Evolutionary conservation across 305 asterid genomes (phyloP).

Genomic region (Rubia tinctorum): DNA sequence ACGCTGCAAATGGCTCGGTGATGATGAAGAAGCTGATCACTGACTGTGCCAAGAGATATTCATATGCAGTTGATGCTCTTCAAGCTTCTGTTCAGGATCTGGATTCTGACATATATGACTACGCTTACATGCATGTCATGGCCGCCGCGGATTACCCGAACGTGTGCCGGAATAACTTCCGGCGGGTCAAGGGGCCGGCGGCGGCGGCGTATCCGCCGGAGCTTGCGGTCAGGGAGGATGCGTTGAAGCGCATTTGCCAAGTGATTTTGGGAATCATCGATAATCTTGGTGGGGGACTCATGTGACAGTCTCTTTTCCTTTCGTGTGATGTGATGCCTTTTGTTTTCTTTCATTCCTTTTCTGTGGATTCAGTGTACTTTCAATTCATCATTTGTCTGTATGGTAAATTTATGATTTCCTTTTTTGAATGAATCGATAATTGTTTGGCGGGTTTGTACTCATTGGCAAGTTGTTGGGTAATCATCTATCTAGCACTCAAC

Average conservation of each 20-base stretch:
- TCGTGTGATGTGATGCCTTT: not conserved
- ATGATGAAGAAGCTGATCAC: conserved; percentile 43
- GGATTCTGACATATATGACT: conserved; percentile 54
- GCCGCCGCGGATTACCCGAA: conserved; percentile 92
- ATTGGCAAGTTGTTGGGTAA: too few species aligned
- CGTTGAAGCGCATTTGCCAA: conserved; percentile 69
- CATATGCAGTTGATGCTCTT: conserved; percentile 56
- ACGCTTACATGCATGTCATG: conserved; percentile 79
- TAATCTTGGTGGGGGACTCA: conserved; percentile 25
- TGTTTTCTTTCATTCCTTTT: not conserved
- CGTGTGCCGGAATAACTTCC: conserved; percentile 55
- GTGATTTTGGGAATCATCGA: conserved; percentile 71
- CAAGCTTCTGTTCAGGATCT: conserved; percentile 46
- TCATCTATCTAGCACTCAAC: too few species aligned
- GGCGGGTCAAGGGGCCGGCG: conserved; percentile 26
- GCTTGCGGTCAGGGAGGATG: conserved; percentile 59
- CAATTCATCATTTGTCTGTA: not conserved
- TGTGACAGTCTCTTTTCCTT: not conserved
- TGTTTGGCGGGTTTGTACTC: too few species aligned
- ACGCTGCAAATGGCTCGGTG: conserved; percentile 24
- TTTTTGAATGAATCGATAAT: not conserved
- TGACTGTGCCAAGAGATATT: conserved; percentile 67
- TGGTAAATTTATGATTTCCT: not conserved
- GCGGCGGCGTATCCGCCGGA: conserved; percentile 56
- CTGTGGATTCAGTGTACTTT: conserved; percentile 2